These are phyloP conservation scores for Mycena venus DNA, from an alignment of 768 basidiomycete genomes.

Conservation along the genomic window DNA sequence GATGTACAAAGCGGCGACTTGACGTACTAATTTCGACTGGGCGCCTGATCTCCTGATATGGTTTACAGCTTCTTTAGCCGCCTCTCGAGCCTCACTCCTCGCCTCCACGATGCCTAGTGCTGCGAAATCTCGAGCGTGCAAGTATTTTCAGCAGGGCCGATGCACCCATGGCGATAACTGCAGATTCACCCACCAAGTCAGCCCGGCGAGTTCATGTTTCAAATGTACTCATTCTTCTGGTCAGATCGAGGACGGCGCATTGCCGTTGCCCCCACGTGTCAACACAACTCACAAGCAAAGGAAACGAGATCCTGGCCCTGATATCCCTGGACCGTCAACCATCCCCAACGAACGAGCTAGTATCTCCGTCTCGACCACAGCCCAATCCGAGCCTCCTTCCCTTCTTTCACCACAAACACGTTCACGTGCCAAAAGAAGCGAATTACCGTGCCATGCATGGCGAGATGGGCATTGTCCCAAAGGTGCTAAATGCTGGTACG, in stretches of 20 bases:
- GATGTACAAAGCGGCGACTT: too few relatives aligned
- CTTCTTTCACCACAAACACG: not conserved
- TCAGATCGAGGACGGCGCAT: not conserved
- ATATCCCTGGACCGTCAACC: not conserved
- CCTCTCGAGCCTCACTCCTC: not conserved
- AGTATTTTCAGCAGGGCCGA: conserved; percentile 14
- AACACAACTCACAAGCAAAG: not conserved
- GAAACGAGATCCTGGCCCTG: not conserved
- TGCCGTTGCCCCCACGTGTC: not conserved
- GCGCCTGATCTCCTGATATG: conserved; percentile 9
- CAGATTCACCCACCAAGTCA: conserved; percentile 24
- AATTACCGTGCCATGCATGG: conserved; percentile 43
- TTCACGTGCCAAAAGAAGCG: conserved; percentile 20
- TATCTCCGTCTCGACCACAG: not conserved
- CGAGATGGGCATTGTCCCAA: conserved; percentile 52
- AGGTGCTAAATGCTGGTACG: conserved; percentile 50
- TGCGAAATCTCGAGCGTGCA: conserved; percentile 12
- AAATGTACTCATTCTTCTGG: not conserved
- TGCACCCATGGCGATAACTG: conserved; percentile 28
- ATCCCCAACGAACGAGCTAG: not conserved
- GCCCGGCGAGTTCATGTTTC: not conserved
- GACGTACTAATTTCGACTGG: too few relatives aligned
- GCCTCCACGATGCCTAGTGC: not conserved
- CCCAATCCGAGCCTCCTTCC: not conserved
- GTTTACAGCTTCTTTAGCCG: conserved; percentile 23